Evolutionary conservation across 2,329 filamentous ascomycete genomes (phyloP), one percentile per base, ranked within the genome.

Genomic region (Alternaria dauci): DNA sequence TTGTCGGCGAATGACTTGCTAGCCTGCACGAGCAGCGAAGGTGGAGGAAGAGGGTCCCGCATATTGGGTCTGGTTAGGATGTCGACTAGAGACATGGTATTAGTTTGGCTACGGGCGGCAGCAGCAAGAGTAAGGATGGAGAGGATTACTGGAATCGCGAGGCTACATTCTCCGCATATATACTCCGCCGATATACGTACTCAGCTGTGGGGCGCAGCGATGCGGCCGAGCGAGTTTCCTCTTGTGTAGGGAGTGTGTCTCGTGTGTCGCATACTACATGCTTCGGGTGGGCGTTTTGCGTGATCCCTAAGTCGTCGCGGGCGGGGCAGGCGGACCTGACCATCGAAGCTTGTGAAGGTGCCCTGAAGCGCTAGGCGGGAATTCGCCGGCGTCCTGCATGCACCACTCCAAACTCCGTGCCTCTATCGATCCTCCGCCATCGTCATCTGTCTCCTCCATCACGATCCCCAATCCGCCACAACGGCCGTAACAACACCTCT

Each of bases 31-130:
- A 89, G 82, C 80, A 82, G 81, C 55, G 84, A 83, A 55, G 88
- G 88, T 65, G 83, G 67, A 38, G 88, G 87, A 72, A 93, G 91
- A 1, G 89, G 89, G 69, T 94, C 91, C 75, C 84, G 86, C 91
- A 94, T 93, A 53, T 71, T 82, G 68, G 65, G 65, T 47, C 61
- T 52, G 55, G 59, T 43, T 12, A 69, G 61, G 50, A 53, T 50
- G 52, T 65, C 54, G 58, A 67, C 59, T 65, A 61, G 54, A 58
- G 68, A 61, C 67, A 72, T 70, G 38, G 55, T 62, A 44, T 64
- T 41, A 65, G 61, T 62, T 38, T 59, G 32, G 54, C 53, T 56
- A 53, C 47, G 18, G 20, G 39, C 39, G 36, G n/a, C 11, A 42
- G 18, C 20, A 16, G 28, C n/a, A 47, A 51, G 39, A 30, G 20